Evolutionary conservation across 1,284 basidiomycete species (phyloP).

Genomic region (Trichosporon sp.): DNA sequence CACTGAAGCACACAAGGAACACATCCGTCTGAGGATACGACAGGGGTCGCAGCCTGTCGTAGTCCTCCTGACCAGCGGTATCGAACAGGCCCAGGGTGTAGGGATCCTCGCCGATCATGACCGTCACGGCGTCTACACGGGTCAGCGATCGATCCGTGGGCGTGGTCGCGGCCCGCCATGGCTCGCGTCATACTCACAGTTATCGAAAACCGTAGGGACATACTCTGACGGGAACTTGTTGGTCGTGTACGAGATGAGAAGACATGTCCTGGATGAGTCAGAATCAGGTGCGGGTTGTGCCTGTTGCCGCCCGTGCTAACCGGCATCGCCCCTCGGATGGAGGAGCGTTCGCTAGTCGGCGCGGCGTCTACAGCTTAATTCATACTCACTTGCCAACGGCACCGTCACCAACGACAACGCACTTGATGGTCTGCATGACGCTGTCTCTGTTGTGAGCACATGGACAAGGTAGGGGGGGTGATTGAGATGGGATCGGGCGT

Average conservation of each 20-base stretch:
- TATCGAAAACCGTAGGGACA: slow-evolving; percentile 81
- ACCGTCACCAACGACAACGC: slow-evolving; percentile 98
- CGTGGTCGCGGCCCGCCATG: background rate
- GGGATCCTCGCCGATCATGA: slow-evolving; percentile 99
- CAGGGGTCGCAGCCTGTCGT: slow-evolving; percentile 96
- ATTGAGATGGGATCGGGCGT: slow-evolving; percentile 8
- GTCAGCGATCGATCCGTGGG: background rate
- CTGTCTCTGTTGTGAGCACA: slow-evolving; percentile 21
- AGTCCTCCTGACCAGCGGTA: slow-evolving; percentile 99
- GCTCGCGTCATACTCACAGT: slow-evolving; percentile 56
- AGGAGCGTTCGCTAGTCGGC: background rate
- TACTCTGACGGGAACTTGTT: slow-evolving; percentile 99
- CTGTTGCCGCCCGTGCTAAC: slow-evolving; percentile 1
- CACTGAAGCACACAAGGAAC: slow-evolving; percentile 99
- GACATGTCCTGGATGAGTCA: slow-evolving; percentile 73
- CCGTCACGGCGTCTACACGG: slow-evolving; percentile 86
- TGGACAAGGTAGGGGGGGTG: background rate
- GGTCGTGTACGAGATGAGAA: slow-evolving; percentile 99
- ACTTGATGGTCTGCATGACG: slow-evolving; percentile 93
- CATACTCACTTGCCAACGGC: slow-evolving; percentile 85
- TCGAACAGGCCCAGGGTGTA: slow-evolving; percentile 98
- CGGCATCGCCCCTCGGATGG: background rate
- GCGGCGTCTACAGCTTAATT: too few species aligned
- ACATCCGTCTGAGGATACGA: slow-evolving; percentile 99
- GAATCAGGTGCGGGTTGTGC: background rate